Evolutionary conservation across 2,329 filamentous ascomycete genomes (phyloP), one percentile per base, ranked within the genome.

Genomic region (Colletotrichum falcatum): DNA sequence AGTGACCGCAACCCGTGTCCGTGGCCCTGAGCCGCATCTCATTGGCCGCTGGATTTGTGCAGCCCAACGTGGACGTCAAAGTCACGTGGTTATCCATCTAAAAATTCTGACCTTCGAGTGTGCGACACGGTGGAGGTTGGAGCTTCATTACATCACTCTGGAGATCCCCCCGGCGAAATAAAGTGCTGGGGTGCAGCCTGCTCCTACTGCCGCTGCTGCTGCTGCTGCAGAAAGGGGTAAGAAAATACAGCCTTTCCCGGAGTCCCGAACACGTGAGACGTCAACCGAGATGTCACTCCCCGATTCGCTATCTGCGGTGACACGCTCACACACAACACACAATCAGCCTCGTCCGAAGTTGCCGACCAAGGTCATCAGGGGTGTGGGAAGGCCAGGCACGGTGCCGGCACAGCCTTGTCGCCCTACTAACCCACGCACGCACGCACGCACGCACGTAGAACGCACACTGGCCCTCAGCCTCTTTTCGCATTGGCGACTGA

Each of bases 131-230:
- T 56, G 56, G 61, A 39, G 16, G 37, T 35, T 35, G 5, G 11
- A 63, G 18, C n/a, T 30, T 28, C 33, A 69, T 69, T 62, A 70
- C 67, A 58, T 70, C 67, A 70, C 67, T 62, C 20, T 62, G n/a
- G n/a, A n/a, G n/a, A n/a, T n/a, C n/a, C n/a, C n/a, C n/a, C n/a
- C n/a, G n/a, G n/a, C n/a, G n/a, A n/a, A n/a, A n/a, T n/a, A n/a
- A n/a, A n/a, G n/a, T n/a, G n/a, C n/a, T n/a, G n/a, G n/a, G n/a
- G n/a, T n/a, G n/a, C n/a, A n/a, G n/a, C n/a, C n/a, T n/a, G n/a
- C n/a, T n/a, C n/a, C n/a, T n/a, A n/a, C n/a, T n/a, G n/a, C n/a
- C n/a, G n/a, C n/a, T n/a, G 2, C 37, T 39, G 37, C 37, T 39
- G n/a, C 2, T 39, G 14, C 37, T 39, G 37, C 37, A 14, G 37